phyloP scores from a whole-genome alignment of 2,329 filamentous ascomycete genomes.

The Diaporthe sp. region DNA sequence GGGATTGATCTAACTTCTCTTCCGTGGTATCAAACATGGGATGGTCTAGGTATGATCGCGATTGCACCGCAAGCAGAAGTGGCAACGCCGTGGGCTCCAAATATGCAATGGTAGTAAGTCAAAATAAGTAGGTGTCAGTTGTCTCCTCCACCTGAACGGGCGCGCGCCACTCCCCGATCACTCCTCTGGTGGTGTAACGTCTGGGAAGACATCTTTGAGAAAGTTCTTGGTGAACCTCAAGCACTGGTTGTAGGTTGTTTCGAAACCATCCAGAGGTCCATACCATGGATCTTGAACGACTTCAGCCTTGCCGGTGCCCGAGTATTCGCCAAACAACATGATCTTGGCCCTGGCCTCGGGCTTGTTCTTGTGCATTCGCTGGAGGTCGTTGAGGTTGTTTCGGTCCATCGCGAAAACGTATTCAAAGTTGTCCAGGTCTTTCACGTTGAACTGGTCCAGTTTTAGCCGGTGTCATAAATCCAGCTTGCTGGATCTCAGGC shows the following conservation, averaged over 20 bases:
- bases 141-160: not conserved
- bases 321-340: conserved; percentile 86
- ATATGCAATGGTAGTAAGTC: not conserved
- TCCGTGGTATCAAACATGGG: conserved; percentile 20
- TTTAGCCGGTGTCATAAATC: conserved; percentile 9
- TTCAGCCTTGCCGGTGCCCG: conserved; percentile 74
- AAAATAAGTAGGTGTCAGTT: not conserved
- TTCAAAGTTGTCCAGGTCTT: conserved; percentile 87
- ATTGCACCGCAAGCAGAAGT: conserved; percentile 11
- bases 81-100: conserved; percentile 9
- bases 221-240: conserved; percentile 82
- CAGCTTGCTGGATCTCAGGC: not conserved
- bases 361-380: conserved; percentile 68
- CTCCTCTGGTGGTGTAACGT: conserved; percentile 41
- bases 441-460: conserved; percentile 58
- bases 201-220: conserved; percentile 67
- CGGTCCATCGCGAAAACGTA: conserved; percentile 97
- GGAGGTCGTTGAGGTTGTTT: conserved; percentile 79
- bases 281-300: conserved; percentile 93
- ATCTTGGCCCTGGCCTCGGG: conserved; percentile 72
- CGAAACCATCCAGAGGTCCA: conserved; percentile 83
- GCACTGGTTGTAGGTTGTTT: conserved; percentile 87
- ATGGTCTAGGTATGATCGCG: conserved; percentile 3
- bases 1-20: conserved; percentile 3
- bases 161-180: not conserved